These are phyloP conservation scores for Phytopythium chamaehyphon DNA, from an alignment of 352 stramenopile species.

Conservation along the genomic window DNA sequence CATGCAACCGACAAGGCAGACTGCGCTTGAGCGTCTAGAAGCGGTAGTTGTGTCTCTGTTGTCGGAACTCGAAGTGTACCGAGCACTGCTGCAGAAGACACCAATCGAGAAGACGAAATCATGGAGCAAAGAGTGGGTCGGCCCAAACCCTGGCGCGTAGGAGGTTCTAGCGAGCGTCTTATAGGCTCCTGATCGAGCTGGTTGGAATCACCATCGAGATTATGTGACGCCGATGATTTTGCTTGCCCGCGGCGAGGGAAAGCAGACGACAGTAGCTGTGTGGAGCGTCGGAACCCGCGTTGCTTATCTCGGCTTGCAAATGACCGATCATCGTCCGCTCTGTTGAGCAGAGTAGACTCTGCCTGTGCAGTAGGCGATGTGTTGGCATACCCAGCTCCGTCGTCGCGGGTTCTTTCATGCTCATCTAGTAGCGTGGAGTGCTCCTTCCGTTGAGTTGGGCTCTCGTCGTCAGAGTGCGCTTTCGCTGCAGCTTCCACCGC, in stretches of 20 bases:
- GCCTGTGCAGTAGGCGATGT: conserved; percentile 16
- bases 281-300: background rate
- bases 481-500: background rate
- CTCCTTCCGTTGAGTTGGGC: background rate
- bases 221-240: background rate
- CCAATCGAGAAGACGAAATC: conserved; percentile 1
- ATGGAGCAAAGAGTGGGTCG: background rate
- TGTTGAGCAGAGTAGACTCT: conserved; percentile 34
- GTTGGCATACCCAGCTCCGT: conserved; percentile 15
- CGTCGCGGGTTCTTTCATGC: background rate
- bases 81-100: conserved; percentile 22
- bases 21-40: conserved; percentile 6
- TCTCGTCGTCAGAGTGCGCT: background rate
- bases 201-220: background rate
- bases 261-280: conserved; percentile 1
- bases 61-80: conserved; percentile 23
- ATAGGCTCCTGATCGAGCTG: too few species aligned
- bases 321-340: conserved; percentile 9
- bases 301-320: too few species aligned
- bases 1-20: background rate
- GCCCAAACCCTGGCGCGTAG: too few species aligned
- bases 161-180: too few species aligned
- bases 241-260: conserved; percentile 1
- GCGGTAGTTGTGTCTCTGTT: conserved; percentile 19
- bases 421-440: background rate